Evolutionary conservation across 2,329 filamentous ascomycete genomes (phyloP).

Genomic region (Ophiostoma montium): DNA sequence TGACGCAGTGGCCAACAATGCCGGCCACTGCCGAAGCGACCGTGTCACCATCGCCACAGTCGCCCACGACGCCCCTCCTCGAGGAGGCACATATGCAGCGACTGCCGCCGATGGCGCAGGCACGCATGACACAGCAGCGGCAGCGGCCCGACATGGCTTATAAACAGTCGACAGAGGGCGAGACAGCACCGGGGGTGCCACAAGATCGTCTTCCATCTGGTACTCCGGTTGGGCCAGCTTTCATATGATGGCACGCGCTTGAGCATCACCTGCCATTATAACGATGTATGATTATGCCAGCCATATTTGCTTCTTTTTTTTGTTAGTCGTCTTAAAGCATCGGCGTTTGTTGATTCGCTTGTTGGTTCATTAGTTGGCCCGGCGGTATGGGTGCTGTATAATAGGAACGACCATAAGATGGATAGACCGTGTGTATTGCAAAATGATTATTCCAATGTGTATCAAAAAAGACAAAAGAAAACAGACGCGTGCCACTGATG

Average conservation of each 20-base stretch:
- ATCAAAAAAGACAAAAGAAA: neutral
- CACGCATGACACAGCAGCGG: neutral
- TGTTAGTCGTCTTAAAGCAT: neutral
- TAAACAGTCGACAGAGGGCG: too few species aligned
- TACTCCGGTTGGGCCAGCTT: too few species aligned
- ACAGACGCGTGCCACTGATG: neutral
- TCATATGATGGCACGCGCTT: too few species aligned
- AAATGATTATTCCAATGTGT: neutral
- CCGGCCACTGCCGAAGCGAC: neutral
- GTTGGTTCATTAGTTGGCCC: neutral
- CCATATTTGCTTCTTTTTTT: neutral
- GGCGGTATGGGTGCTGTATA: neutral
- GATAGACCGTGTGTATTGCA: neutral
- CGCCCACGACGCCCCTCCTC: neutral
- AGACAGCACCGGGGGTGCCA: neutral
- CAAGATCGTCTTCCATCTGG: neutral
- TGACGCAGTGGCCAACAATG: neutral
- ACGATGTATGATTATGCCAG: neutral
- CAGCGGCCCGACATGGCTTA: neutral
- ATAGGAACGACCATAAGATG: neutral
- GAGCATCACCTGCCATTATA: neutral
- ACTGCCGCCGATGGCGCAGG: neutral
- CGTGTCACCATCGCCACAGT: neutral
- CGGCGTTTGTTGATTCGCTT: neutral
- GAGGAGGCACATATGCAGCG: neutral